Evolutionary conservation across 305 asterid genomes (phyloP), one percentile per base, ranked within the genome.

Genomic region (Fraxinus baroniana): DNA sequence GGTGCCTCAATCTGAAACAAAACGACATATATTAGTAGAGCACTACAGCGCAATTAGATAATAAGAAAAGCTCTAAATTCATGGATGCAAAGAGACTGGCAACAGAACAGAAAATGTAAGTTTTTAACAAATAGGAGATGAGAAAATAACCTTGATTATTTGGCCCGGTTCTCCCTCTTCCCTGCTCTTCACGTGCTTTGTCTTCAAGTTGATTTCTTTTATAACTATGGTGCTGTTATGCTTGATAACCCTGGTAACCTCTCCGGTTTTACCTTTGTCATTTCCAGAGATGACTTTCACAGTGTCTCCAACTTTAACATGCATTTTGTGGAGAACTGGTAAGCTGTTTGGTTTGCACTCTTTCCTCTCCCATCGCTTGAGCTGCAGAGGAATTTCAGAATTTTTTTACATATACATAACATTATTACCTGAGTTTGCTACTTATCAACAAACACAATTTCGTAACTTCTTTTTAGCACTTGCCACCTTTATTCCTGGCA

Each of bases 261-360:
- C 99, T n/a, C 98, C 93, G 9, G 92, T 81, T 87, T 93, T 93
- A 77, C 98, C 98, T 83, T 93, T 95, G 85, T 94, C 99, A 9
- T 89, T 93, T 36, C 99, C 99, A 35, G 99, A 83, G 80, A 96
- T 93, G 84, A 96, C 93, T 91, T 96, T 96, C 26, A 94, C 90
- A 2, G 98, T 93, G 77, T 96, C 99, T n/a, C 99, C 99, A 37
- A 94, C 85, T 84, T 91, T 94, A 24, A 94, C 99, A 74, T 96
- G 99, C 94, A 96, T 91, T 83, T 96, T 94, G 72, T 92, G 98
- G 46, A 94, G 89, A 80, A 89, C 91, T 0, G 99, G 99, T 52
- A 96, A 90, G 85, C 99, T 93, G 95, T 96, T 96, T 77, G 98
- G 93, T 86, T 92, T 96, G 93, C 99, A 93, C 57, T 96, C 91